phyloP scores from a whole-genome alignment of 106 monocot genomes.

The Acorus calamus region DNA sequence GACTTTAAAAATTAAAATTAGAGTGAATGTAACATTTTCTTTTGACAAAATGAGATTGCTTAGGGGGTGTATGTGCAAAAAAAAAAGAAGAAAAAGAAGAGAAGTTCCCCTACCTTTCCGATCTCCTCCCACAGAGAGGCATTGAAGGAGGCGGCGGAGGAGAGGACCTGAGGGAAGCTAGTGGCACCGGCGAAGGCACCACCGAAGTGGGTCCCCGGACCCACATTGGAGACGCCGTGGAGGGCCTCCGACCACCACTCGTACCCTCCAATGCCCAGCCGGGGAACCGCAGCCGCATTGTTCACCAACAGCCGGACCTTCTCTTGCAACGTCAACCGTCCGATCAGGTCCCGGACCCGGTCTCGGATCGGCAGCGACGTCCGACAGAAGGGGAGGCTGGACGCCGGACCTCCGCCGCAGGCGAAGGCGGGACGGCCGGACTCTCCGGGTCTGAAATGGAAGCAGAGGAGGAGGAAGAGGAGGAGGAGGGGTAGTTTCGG shows the following conservation, averaged over 20 bases:
- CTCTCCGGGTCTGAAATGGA: background rate
- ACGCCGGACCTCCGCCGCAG: constrained; percentile 25
- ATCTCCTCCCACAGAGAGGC: constrained; percentile 46
- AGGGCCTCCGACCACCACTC: constrained; percentile 81
- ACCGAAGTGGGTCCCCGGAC: constrained; percentile 46
- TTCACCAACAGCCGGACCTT: constrained; percentile 47
- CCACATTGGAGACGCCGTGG: constrained; percentile 49
- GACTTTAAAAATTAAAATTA: too few species aligned
- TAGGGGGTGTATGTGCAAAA: too few species aligned
- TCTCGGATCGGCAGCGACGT: constrained; percentile 8
- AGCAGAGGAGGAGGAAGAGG: constrained; percentile 8
- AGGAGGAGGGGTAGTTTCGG: background rate
- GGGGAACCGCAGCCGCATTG: constrained; percentile 41
- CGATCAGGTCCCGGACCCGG: constrained; percentile 35
- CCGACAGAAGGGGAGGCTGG: constrained; percentile 27
- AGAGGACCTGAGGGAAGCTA: constrained; percentile 63
- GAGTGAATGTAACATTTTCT: too few species aligned
- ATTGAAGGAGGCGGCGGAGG: constrained; percentile 56
- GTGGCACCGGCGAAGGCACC: constrained; percentile 48
- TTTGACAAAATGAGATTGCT: too few species aligned
- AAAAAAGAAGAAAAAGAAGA: background rate
- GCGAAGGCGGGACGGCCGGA: constrained; percentile 25
- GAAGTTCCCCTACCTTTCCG: constrained; percentile 21
- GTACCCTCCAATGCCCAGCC: constrained; percentile 41
- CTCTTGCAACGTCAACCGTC: constrained; percentile 30